Base-by-base conservation (phyloP, 352 stramenopile genomes). In the Hyaloperonospora brassicae region DNA sequence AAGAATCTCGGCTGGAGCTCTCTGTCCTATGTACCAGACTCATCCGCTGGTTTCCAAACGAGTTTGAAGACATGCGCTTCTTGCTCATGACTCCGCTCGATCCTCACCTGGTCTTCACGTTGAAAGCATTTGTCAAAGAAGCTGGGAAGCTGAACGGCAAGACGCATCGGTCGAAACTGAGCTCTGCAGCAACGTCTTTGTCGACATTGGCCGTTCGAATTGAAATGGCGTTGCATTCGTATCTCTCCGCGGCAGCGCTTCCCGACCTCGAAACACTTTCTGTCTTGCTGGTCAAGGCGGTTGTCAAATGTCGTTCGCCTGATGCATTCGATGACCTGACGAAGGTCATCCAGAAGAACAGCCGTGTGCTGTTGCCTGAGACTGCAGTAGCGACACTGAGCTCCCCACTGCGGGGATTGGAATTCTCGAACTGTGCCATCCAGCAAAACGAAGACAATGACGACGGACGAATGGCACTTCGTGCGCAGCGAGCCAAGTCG, bases 41-140 rank as follows among this genome's bases (percentile, higher is more conserved):
- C 2, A 64, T 73, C 22, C 69, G 61, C 47, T 84, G 73, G 73
- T 70, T 78, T 44, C 70, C 73, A 14, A 47, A 66, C 22, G 59
- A 79, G 10, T 70, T 59, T 44, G 55, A 47, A 42, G 62, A 49
- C 14, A 52, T 74, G 46, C 56, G 49, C 10, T 51, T 49, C 34
- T 39, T 70, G 39, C 41, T 73, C 3, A 61, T 70, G 62, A 70
- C 48, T 9, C 55, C 57, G 4, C 52, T 77, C 8, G 59, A 79
- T 43, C 48, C 54, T 14, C 62, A 67, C n/a, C 46, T 84, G 14
- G 47, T 71, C 17, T 59, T 57, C 6, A 43, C 61, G 7, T 44
- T 76, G 11, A 68, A 64, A 56, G 42, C 55, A 12, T 71, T 73
- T 47, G 61, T 69, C 22, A 76, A 73, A 51, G 56, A 73, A 45